Conservation (phyloP, 2,329 filamentous ascomycete species). For the Sclerotiophoma versabilis region DNA sequence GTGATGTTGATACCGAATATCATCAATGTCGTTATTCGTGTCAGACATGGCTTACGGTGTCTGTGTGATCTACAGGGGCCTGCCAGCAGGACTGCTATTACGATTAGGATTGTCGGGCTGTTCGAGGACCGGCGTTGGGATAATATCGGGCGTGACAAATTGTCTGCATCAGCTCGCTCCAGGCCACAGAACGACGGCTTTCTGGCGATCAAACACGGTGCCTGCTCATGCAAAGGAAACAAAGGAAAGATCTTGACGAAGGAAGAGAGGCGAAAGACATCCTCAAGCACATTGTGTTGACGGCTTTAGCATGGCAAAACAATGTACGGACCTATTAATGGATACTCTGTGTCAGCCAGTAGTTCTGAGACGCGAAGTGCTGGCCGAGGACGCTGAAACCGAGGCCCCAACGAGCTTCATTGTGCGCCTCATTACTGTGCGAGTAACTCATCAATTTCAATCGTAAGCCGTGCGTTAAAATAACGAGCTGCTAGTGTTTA, state of each 20-base stretch:
- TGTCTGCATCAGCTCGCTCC: neutral
- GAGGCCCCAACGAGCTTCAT: neutral
- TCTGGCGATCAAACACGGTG: conserved; percentile 1
- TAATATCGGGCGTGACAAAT: neutral
- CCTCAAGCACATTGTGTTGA: conserved; percentile 4
- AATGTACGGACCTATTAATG: conserved; percentile 1
- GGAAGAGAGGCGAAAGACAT: neutral
- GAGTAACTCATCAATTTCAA: neutral
- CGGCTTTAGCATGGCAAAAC: neutral
- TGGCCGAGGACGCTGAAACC: conserved; percentile 12
- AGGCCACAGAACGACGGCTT: neutral
- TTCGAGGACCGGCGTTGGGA: neutral
- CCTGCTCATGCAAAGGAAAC: conserved; percentile 1
- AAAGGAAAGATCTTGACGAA: neutral
- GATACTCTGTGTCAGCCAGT: conserved; percentile 10
- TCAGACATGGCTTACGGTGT: conserved; percentile 3
- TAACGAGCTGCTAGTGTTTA: too few species aligned
- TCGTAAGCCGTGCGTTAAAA: too few species aligned
- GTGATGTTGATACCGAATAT: conserved; percentile 36
- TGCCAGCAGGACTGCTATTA: conserved; percentile 12
- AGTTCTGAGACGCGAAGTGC: conserved; percentile 11
- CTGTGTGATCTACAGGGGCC: neutral
- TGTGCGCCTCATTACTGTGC: neutral
- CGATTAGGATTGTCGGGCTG: neutral
- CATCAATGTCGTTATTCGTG: conserved; percentile 20